Conservation (phyloP, 306 rosid genomes). For the Vigna angularis region DNA sequence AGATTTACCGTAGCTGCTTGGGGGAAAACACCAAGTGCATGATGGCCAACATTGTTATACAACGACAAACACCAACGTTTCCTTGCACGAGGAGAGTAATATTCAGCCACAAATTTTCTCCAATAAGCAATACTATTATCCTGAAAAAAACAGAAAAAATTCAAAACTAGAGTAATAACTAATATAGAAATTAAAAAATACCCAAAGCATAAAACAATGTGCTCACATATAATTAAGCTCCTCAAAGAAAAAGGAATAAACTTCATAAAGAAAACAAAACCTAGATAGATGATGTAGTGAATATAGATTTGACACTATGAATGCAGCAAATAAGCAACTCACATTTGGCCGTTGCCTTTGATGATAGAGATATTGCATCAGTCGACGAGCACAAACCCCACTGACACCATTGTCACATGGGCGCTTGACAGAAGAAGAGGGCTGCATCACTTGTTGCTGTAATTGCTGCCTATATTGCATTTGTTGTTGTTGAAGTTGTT, state of each 20-base stretch:
- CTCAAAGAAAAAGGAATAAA: neutral
- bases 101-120: slow-evolving; percentile 96
- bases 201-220: slow-evolving; percentile 20
- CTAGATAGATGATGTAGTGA: slow-evolving; percentile 1
- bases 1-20: slow-evolving; percentile 86
- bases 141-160: slow-evolving; percentile 53
- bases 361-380: slow-evolving; percentile 97
- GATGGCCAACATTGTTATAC: slow-evolving; percentile 87
- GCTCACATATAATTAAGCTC: neutral
- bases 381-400: slow-evolving; percentile 94
- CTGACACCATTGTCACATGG: slow-evolving; percentile 78
- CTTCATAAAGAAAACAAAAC: neutral
- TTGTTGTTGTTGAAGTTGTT: slow-evolving; percentile 66
- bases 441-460: slow-evolving; percentile 84
- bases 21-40: slow-evolving; percentile 94
- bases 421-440: slow-evolving; percentile 67
- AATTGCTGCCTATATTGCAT: slow-evolving; percentile 85
- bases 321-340: slow-evolving; percentile 50
- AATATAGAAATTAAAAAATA: slow-evolving; percentile 9
- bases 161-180: slow-evolving; percentile 7
- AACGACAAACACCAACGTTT: slow-evolving; percentile 95
- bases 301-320: slow-evolving; percentile 4
- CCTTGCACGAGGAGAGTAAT: slow-evolving; percentile 96
- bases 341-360: slow-evolving; percentile 87
- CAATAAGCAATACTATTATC: slow-evolving; percentile 95